phyloP scores from a whole-genome alignment of 208 protist genomes.

The Naegleria gruberi region DNA sequence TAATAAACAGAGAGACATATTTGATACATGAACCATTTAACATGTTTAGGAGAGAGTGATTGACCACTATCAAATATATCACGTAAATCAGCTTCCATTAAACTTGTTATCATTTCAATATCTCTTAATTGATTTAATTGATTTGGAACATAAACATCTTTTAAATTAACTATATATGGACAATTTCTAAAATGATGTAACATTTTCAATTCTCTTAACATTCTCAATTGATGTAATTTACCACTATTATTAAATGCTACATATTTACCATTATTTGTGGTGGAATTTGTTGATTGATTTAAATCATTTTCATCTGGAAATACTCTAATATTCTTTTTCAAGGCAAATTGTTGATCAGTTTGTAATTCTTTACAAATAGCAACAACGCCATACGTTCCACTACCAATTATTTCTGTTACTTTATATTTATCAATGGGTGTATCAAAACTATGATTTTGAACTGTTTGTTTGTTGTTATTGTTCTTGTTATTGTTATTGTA shows the following conservation, averaged over 20 bases:
- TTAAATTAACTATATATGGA: constrained; percentile 56
- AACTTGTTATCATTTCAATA: constrained; percentile 58
- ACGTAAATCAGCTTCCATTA: constrained; percentile 78
- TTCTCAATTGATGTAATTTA: constrained; percentile 57
- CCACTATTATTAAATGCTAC: background rate
- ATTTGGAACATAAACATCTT: constrained; percentile 25
- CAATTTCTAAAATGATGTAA: constrained; percentile 73
- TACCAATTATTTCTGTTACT: constrained; percentile 62
- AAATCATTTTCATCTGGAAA: constrained; percentile 89
- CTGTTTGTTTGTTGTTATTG: background rate
- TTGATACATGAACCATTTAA: constrained; percentile 77
- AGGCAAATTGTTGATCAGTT: constrained; percentile 78
- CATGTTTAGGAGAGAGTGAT: constrained; percentile 58
- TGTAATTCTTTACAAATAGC: constrained; percentile 63
- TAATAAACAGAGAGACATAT: constrained; percentile 85
- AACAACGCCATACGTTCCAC: constrained; percentile 76
- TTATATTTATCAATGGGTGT: constrained; percentile 55
- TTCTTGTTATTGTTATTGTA: background rate
- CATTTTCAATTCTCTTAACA: constrained; percentile 89
- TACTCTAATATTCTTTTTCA: constrained; percentile 90
- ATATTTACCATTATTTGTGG: background rate
- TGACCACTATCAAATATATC: constrained; percentile 62
- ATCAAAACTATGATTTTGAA: background rate
- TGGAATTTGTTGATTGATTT: background rate
- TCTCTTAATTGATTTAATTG: constrained; percentile 27